A percentile compares a stretch with the other conserved stretches of the same genome.
These are phyloP conservation scores for Naganishia friedmannii DNA, from an alignment of 768 basidiomycete genomes.

Conservation along the genomic window DNA sequence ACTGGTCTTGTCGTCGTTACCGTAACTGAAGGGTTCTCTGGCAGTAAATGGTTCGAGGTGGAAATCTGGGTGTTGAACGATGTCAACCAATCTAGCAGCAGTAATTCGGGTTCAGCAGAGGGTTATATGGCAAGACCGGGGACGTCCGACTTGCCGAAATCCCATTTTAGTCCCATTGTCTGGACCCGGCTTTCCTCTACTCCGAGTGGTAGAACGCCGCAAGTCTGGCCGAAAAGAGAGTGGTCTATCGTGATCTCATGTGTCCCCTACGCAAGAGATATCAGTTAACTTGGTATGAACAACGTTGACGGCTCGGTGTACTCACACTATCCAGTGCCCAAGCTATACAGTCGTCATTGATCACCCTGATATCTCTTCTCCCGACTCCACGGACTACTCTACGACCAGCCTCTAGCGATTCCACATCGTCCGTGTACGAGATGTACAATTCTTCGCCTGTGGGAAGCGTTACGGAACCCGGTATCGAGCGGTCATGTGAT, in stretches of 20 bases:
- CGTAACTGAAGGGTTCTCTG: constrained; percentile 63
- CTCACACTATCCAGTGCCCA: constrained; percentile 80
- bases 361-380: constrained; percentile 60
- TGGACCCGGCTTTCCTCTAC: constrained; percentile 71
- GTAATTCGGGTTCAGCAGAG: not conserved
- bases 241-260: constrained; percentile 77
- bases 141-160: constrained; percentile 62
- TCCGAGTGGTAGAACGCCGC: constrained; percentile 91
- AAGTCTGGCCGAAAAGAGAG: constrained; percentile 72
- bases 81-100: constrained; percentile 59
- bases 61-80: constrained; percentile 82
- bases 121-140: not conserved
- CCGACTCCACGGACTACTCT: constrained; percentile 12
- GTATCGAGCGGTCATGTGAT: constrained; percentile 10
- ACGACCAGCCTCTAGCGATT: not conserved
- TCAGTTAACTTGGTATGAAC: not conserved
- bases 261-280: constrained; percentile 62
- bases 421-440: constrained; percentile 6
- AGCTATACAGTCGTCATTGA: constrained; percentile 86
- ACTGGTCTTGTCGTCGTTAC: constrained; percentile 77
- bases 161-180: constrained; percentile 83
- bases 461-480: constrained; percentile 10
- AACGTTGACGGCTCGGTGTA: constrained; percentile 27
- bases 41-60: constrained; percentile 86
- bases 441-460: constrained; percentile 16